Evolutionary conservation across 2,329 filamentous ascomycete genomes (phyloP).

Genomic region (Paracoccidioides lutzii): DNA sequence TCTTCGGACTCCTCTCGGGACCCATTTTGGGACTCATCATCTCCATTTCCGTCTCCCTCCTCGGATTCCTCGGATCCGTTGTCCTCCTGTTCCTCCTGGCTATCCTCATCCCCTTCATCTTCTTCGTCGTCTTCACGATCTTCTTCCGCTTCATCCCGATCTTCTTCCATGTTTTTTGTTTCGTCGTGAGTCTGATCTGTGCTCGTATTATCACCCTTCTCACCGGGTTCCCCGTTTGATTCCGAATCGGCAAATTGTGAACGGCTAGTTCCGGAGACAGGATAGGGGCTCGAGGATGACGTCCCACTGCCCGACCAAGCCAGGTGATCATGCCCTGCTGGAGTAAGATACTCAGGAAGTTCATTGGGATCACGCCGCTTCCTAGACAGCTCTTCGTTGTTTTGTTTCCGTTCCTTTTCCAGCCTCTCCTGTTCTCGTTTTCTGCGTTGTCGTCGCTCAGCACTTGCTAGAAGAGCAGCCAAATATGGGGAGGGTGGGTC

Average conservation of each 20-base stretch:
- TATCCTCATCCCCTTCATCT: neutral
- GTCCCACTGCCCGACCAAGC: neutral
- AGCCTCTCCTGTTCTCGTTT: neutral
- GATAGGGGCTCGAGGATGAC: neutral
- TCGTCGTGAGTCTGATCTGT: neutral
- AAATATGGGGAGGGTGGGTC: neutral
- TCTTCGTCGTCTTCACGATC: neutral
- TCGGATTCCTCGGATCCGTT: neutral
- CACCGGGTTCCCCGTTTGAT: neutral
- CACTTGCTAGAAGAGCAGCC: neutral
- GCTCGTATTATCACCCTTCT: neutral
- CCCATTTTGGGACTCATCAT: neutral
- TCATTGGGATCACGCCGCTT: neutral
- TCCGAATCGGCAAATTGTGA: conserved; percentile 1
- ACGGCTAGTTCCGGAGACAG: neutral
- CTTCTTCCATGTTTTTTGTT: neutral
- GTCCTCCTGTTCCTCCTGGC: neutral
- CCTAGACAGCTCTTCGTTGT: conserved; percentile 1
- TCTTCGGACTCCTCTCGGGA: neutral
- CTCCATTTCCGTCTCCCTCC: neutral
- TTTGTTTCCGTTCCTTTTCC: neutral
- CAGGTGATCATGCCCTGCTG: neutral
- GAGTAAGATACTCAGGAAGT: neutral
- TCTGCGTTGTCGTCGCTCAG: neutral
- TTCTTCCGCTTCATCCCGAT: neutral